Percentiles rank a stretch among this genome's conserved stretches.
These are phyloP conservation scores for Geranomyces michiganensis DNA, from an alignment of 192 early-diverging fungal genomes.

Conservation along the genomic window DNA sequence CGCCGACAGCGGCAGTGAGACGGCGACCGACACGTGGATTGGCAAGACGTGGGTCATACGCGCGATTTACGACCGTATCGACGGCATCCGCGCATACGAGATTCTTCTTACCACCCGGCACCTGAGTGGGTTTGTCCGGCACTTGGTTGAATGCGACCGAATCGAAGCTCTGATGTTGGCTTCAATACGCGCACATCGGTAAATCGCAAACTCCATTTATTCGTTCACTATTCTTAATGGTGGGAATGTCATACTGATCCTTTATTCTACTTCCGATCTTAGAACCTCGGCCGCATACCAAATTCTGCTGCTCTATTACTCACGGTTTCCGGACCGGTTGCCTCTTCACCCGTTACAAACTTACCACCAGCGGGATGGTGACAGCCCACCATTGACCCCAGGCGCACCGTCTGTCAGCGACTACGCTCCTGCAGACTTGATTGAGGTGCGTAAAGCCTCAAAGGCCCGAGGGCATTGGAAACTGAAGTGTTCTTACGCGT, in stretches of 20 bases:
- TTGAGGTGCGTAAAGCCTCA: conserved; percentile 3
- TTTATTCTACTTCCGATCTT: neutral
- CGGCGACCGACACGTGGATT: conserved; percentile 27
- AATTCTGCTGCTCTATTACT: neutral
- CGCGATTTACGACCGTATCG: conserved; percentile 28
- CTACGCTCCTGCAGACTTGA: neutral
- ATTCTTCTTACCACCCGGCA: conserved; percentile 15
- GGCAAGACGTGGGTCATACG: conserved; percentile 31
- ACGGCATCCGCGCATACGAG: conserved; percentile 21
- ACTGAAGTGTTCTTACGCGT: no score
- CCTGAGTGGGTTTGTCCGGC: conserved; percentile 12
- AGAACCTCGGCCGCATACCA: neutral
- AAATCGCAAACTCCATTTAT: no score
- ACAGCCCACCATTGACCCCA: neutral
- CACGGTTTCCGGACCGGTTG: neutral
- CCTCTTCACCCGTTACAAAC: neutral
- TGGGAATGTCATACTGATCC: no score
- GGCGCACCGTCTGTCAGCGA: neutral
- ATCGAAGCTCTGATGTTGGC: conserved; percentile 19
- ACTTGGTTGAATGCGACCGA: conserved; percentile 21
- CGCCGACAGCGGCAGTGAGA: neutral
- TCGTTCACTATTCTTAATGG: no score
- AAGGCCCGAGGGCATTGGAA: no score
- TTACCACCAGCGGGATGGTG: neutral
- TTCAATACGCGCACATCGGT: conserved; percentile 24